Conservation (phyloP, 2,329 filamentous ascomycete genomes). For the Fusarium sarcochroum region DNA sequence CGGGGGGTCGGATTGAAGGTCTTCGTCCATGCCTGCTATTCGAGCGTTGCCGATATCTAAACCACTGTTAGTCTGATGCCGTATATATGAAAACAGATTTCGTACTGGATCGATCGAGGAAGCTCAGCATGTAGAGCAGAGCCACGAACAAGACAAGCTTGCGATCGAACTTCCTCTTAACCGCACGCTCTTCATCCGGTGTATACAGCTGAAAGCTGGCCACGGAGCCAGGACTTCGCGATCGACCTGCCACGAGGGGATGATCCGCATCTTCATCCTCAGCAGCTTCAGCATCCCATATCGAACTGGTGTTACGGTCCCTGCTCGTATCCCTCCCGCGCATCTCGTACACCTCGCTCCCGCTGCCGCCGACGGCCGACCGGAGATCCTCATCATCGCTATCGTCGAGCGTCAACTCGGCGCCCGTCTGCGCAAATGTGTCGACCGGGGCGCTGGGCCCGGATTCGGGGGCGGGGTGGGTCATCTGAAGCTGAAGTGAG, state of each 20-base stretch:
- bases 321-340: constrained; percentile 35
- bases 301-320: constrained; percentile 22
- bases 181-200: constrained; percentile 77
- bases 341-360: constrained; percentile 54
- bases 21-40: constrained; percentile 74
- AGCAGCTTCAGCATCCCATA: constrained; percentile 42
- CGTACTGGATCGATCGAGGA: constrained; percentile 87
- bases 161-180: constrained; percentile 82
- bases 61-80: constrained; percentile 1
- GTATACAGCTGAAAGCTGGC: constrained; percentile 62
- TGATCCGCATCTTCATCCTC: constrained; percentile 33
- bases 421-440: constrained; percentile 58
- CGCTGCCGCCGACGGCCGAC: constrained; percentile 50
- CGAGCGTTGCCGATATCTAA: constrained; percentile 74
- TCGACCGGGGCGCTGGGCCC: constrained; percentile 44
- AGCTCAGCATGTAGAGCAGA: constrained; percentile 85
- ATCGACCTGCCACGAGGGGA: constrained; percentile 42
- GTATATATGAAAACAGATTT: constrained; percentile 20
- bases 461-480: constrained; percentile 40
- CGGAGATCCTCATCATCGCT: constrained; percentile 54
- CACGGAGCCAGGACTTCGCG: constrained; percentile 50
- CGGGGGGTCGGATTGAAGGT: constrained; percentile 67
- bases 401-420: constrained; percentile 55
- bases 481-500: constrained; percentile 39
- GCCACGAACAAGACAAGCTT: constrained; percentile 85